A percentile compares a stretch with the other conserved stretches of the same genome.
Conservation (phyloP, 2,329 filamentous ascomycete genomes). For the Metarhizium anisopliae region DNA sequence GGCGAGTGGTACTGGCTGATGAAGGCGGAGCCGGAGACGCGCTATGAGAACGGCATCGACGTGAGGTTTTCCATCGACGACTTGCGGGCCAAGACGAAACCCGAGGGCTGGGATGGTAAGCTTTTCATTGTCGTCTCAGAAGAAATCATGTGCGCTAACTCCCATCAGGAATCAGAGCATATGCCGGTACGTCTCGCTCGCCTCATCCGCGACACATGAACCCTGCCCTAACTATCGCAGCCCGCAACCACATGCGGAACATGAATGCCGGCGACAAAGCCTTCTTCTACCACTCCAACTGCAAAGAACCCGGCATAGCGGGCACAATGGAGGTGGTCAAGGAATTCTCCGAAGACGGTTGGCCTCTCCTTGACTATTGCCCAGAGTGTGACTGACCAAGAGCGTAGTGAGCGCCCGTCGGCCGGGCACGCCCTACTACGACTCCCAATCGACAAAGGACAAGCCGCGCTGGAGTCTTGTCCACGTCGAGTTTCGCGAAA, state of each 20-base stretch:
- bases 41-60: constrained; percentile 78
- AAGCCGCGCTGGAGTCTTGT: constrained; percentile 71
- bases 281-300: constrained; percentile 97
- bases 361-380: constrained; percentile 16
- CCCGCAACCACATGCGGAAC: constrained; percentile 78
- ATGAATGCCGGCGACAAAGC: constrained; percentile 90
- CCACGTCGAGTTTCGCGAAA: constrained; percentile 77
- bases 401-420: constrained; percentile 21
- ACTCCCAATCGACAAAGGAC: constrained; percentile 55
- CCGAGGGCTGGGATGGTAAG: constrained; percentile 88
- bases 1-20: constrained; percentile 63
- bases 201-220: neutral
- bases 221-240: constrained; percentile 23
- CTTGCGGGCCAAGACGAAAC: constrained; percentile 58
- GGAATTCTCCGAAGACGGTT: constrained; percentile 73
- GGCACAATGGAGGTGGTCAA: constrained; percentile 83
- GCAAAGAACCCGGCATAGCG: constrained; percentile 79
- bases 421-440: constrained; percentile 61
- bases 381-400: neutral
- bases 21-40: constrained; percentile 82
- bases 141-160: neutral
- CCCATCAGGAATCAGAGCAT: constrained; percentile 36
- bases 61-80: constrained; percentile 95
- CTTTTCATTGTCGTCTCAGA: neutral
- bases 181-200: constrained; percentile 28